These are phyloP conservation scores for Neurospora sp. DNA, from an alignment of 495 filamentous ascomycete genomes.

Conservation along the genomic window DNA sequence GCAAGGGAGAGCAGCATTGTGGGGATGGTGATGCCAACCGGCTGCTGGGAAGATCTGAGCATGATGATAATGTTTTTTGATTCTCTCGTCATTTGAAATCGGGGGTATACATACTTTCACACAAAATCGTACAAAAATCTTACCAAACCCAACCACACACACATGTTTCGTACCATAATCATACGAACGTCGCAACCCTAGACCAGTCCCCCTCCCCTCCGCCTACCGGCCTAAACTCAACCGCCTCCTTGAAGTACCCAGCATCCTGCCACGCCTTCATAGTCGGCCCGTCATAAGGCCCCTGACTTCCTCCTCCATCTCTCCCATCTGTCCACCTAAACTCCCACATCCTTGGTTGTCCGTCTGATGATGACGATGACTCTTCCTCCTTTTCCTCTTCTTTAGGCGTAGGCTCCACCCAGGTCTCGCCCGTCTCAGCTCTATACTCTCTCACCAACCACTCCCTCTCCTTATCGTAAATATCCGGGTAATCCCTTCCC, in stretches of 20 bases:
- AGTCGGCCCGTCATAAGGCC: conserved; percentile 70
- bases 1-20: neutral
- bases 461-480: conserved; percentile 88
- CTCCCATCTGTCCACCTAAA: conserved; percentile 83
- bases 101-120: neutral
- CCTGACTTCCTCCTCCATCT: conserved; percentile 71
- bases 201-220: conserved; percentile 50
- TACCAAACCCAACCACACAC: neutral
- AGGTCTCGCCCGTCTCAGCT: conserved; percentile 82
- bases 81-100: neutral
- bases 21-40: neutral
- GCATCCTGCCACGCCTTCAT: conserved; percentile 86
- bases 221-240: conserved; percentile 68
- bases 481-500: conserved; percentile 67
- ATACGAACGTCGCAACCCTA: conserved; percentile 51
- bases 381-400: conserved; percentile 14
- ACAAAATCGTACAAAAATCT: neutral
- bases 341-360: conserved; percentile 60
- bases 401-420: conserved; percentile 49
- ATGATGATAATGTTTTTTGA: neutral
- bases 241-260: conserved; percentile 89
- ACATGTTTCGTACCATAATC: conserved; percentile 9
- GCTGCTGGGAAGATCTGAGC: neutral
- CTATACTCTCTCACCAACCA: conserved; percentile 69
- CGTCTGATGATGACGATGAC: neutral